Conservation (phyloP, 1,284 basidiomycete genomes). For the Stereum hirsutum region DNA sequence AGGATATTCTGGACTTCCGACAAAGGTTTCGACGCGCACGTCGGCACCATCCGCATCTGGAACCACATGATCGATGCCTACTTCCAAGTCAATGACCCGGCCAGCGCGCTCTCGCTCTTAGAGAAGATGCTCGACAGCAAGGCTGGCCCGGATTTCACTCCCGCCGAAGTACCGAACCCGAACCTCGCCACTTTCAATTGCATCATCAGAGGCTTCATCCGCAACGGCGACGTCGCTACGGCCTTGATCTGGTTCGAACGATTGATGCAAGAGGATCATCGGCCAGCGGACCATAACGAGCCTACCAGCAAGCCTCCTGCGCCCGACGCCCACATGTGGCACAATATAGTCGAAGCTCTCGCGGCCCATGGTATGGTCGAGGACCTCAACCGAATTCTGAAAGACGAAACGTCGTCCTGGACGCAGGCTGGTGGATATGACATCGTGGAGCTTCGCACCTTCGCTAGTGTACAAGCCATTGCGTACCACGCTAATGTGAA, state of each 20-base stretch:
- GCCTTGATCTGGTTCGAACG: constrained; percentile 69
- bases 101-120: constrained; percentile 60
- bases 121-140: constrained; percentile 63
- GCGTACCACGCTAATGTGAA: constrained; percentile 31
- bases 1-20: constrained; percentile 21
- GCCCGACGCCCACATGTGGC: constrained; percentile 44
- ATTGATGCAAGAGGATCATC: constrained; percentile 36
- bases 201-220: constrained; percentile 63
- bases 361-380: constrained; percentile 33
- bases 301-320: constrained; percentile 33
- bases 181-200: constrained; percentile 54
- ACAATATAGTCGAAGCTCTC: constrained; percentile 43
- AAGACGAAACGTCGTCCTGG: too few species aligned
- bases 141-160: constrained; percentile 24
- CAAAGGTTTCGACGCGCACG: constrained; percentile 11
- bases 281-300: constrained; percentile 27
- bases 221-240: constrained; percentile 47
- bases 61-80: constrained; percentile 71
- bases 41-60: constrained; percentile 46
- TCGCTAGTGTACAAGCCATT: too few species aligned
- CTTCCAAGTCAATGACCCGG: constrained; percentile 57
- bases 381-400: constrained; percentile 48
- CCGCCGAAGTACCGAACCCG: constrained; percentile 44
- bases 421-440: background rate
- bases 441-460: background rate